Evolutionary conservation across 139 green algal genomes (phyloP).

Genomic region (Pseudopediastrum boryanum): DNA sequence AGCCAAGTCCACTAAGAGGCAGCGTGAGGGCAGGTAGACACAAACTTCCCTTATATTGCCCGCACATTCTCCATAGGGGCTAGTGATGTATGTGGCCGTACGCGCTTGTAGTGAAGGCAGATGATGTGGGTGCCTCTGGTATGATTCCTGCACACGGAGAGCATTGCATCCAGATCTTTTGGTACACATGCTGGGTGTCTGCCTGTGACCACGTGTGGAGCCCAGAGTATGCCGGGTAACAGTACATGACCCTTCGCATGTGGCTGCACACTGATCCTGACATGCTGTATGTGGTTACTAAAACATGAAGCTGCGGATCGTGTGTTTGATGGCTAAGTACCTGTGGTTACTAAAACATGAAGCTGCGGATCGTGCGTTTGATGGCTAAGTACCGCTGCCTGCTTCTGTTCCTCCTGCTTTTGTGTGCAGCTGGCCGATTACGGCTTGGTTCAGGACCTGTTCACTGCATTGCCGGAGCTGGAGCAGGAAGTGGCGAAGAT

Average conservation of each 20-base stretch:
- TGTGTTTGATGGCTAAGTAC: background rate
- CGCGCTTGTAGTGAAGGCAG: too few relatives aligned
- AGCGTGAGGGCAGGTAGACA: background rate
- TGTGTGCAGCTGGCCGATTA: slow-evolving; percentile 90
- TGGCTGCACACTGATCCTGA: background rate
- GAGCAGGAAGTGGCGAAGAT: slow-evolving; percentile 54
- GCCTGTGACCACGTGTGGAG: too few relatives aligned
- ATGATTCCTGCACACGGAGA: too few relatives aligned
- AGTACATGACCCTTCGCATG: background rate
- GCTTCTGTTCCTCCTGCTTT: too few relatives aligned
- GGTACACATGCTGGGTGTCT: too few relatives aligned
- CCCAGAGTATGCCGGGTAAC: too few relatives aligned
- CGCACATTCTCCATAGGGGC: too few relatives aligned
- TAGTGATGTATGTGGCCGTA: too few relatives aligned
- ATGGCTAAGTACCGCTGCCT: background rate
- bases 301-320: background rate
- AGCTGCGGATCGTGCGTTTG: background rate
- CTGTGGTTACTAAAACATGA: background rate
- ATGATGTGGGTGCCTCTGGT: too few relatives aligned
- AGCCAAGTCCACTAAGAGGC: background rate
- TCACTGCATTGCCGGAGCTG: slow-evolving; percentile 81
- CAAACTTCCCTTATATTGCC: background rate
- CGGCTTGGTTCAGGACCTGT: slow-evolving; percentile 86
- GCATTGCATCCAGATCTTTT: too few relatives aligned
- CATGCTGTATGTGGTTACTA: background rate